These are phyloP conservation scores for Rhexocercosporidium sp. DNA, from an alignment of 2,329 filamentous ascomycete genomes.

Conservation along the genomic window DNA sequence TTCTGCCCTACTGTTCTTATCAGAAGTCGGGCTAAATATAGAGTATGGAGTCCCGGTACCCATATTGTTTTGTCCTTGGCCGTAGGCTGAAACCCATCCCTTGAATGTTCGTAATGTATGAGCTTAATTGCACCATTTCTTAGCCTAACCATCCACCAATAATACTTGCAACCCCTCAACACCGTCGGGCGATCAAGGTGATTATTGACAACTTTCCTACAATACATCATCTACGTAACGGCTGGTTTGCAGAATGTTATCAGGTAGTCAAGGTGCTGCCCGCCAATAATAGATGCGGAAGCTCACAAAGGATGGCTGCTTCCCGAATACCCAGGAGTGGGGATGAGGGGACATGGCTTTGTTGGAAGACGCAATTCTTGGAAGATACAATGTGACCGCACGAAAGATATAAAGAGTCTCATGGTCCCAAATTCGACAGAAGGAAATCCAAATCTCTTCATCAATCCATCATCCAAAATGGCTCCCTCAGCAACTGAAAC, in stretches of 20 bases:
- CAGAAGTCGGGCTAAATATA: not conserved
- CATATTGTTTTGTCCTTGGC: slow-evolving; percentile 7
- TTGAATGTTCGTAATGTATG: slow-evolving; percentile 22
- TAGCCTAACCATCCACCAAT: slow-evolving; percentile 21
- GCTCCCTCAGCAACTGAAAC: slow-evolving; percentile 40
- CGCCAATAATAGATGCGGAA: slow-evolving; percentile 12
- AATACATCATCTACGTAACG: not conserved
- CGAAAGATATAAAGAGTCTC: not conserved
- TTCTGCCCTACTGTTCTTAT: not conserved
- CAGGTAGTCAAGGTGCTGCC: not conserved
- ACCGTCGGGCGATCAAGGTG: slow-evolving; percentile 6
- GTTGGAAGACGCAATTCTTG: slow-evolving; percentile 6
- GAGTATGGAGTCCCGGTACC: too few relatives aligned
- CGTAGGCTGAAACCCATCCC: not conserved
- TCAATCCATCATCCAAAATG: slow-evolving; percentile 36
- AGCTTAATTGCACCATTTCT: slow-evolving; percentile 27
- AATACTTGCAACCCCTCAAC: slow-evolving; percentile 2
- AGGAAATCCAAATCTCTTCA: not conserved
- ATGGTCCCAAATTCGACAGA: not conserved
- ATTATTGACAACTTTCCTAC: not conserved
- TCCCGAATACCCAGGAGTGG: slow-evolving; percentile 17
- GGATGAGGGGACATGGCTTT: slow-evolving; percentile 14
- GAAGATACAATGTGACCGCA: slow-evolving; percentile 11
- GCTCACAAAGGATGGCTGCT: slow-evolving; percentile 9
- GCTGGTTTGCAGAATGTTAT: not conserved